phyloP scores from a whole-genome alignment of 2,329 filamentous ascomycete genomes.

The Alternaria consortialis region DNA sequence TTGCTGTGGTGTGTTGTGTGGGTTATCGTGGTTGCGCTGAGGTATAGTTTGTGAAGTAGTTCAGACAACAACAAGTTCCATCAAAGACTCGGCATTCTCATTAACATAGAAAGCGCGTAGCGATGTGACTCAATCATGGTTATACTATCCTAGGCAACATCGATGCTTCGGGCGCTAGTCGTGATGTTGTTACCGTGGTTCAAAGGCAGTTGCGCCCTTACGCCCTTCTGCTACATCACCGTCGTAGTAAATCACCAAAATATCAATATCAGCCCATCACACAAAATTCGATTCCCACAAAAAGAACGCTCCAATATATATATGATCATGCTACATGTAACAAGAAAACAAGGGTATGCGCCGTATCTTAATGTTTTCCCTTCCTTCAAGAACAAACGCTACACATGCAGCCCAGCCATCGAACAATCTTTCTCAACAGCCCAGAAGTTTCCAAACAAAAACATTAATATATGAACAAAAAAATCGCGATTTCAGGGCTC shows the following conservation, averaged over 20 bases:
- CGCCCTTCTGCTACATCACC: background rate
- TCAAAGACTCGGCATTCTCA: background rate
- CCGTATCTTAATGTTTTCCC: constrained; percentile 11
- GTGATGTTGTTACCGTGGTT: background rate
- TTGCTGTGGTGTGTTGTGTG: background rate
- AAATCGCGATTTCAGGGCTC: background rate
- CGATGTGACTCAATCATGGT: background rate
- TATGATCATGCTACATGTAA: constrained; percentile 15
- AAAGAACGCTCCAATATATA: constrained; percentile 8
- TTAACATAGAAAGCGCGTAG: background rate
- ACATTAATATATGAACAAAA: constrained; percentile 16
- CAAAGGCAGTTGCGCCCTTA: constrained; percentile 1
- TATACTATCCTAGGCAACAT: background rate
- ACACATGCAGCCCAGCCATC: constrained; percentile 2
- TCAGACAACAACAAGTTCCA: no score
- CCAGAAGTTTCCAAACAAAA: constrained; percentile 3
- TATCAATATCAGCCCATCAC: no score
- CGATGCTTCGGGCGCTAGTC: background rate
- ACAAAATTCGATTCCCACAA: background rate
- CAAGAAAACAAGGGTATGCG: constrained; percentile 15
- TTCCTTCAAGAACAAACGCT: background rate
- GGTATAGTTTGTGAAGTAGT: no score
- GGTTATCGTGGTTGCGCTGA: background rate
- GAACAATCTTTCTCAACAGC: background rate
- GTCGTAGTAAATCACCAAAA: background rate